Evolutionary conservation across 495 filamentous ascomycete genomes (phyloP).

Genomic region (Penicillium cinerascens): DNA sequence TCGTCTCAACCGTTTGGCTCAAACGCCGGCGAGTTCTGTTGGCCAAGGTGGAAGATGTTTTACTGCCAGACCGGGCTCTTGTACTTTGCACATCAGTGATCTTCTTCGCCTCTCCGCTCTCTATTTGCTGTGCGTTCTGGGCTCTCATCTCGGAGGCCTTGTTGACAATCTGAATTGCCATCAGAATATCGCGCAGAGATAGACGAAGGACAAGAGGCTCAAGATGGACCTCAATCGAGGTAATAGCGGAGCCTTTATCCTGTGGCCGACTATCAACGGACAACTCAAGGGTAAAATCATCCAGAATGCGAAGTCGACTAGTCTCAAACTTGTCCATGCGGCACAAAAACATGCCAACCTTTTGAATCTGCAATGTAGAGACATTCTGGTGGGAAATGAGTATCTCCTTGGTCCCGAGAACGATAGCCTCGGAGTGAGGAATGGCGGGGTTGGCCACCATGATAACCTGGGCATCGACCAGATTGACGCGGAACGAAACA

Average conservation of each 20-base stretch:
- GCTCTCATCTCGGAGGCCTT: conserved; percentile 85
- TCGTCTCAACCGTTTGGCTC: conserved; percentile 32
- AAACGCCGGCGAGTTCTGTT: conserved; percentile 35
- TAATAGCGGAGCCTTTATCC: conserved; percentile 62
- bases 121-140: conserved; percentile 39
- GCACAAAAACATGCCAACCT: conserved; percentile 97
- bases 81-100: conserved; percentile 59
- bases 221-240: conserved; percentile 79
- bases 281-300: conserved; percentile 89
- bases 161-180: conserved; percentile 88
- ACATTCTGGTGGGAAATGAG: conserved; percentile 92
- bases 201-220: conserved; percentile 91
- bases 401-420: conserved; percentile 89
- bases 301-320: conserved; percentile 80
- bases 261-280: conserved; percentile 76
- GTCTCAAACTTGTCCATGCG: conserved; percentile 96
- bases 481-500: conserved; percentile 85
- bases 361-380: conserved; percentile 82
- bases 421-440: conserved; percentile 88
- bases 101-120: conserved; percentile 56
- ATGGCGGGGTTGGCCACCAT: conserved; percentile 91
- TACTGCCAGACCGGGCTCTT: conserved; percentile 59
- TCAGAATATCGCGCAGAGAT: conserved; percentile 88
- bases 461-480: conserved; percentile 94
- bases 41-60: conserved; percentile 57